Evolutionary conservation across 352 stramenopile genomes (phyloP).

Genomic region (Globisporangium nunn): DNA sequence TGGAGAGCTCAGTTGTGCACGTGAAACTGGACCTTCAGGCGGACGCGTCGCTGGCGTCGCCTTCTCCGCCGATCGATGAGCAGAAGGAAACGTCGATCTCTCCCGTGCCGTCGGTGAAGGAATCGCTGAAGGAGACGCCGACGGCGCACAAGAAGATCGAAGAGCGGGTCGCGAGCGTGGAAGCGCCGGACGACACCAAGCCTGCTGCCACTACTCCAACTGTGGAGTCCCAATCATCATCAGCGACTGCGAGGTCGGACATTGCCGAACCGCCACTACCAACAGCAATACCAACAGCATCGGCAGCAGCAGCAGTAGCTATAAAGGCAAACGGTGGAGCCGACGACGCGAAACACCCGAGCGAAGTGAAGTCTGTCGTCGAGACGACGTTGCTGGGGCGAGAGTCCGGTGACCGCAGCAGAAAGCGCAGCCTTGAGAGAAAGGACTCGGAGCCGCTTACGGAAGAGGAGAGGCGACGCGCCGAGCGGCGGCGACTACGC

Average conservation of each 20-base stretch:
- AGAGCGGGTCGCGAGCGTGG: not conserved
- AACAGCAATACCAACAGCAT: no score
- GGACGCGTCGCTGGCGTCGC: not conserved
- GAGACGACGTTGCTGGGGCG: not conserved
- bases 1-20: not conserved
- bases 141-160: conserved; percentile 1
- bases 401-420: conserved; percentile 16
- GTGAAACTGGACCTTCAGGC: not conserved
- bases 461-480: conserved; percentile 48
- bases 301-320: no score
- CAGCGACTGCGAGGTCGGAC: no score
- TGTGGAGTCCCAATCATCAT: no score
- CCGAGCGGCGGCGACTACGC: conserved; percentile 53
- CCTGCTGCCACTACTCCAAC: not conserved
- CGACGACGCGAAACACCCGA: not conserved
- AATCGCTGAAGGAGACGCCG: conserved; percentile 6
- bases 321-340: no score
- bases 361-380: not conserved
- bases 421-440: conserved; percentile 36
- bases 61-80: conserved; percentile 8
- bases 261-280: no score
- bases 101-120: conserved; percentile 12
- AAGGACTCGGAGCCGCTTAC: conserved; percentile 27
- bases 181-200: not conserved
- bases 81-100: conserved; percentile 16